Conservation (phyloP, 495 filamentous ascomycete species). For the Hypoxylon cercidicola region DNA sequence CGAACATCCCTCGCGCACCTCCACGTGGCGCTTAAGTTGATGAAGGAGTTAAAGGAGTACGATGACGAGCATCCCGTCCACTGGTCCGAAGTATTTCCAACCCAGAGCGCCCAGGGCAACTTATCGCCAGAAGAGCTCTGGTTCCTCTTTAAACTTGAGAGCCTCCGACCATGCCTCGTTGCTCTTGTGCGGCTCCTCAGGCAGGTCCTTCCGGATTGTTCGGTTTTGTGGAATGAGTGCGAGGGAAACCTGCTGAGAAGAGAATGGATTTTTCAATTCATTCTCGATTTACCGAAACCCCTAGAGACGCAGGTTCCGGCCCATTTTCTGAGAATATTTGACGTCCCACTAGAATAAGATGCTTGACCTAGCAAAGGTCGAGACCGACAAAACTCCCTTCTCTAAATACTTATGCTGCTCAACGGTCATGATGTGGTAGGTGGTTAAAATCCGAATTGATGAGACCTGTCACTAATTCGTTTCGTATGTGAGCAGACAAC, state of each 20-base stretch:
- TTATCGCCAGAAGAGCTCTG: slow-evolving; percentile 31
- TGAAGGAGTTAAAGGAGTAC: slow-evolving; percentile 26
- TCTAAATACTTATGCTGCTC: neutral
- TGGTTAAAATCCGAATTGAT: too few species aligned
- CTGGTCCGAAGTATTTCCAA: slow-evolving; percentile 40
- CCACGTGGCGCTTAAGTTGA: slow-evolving; percentile 22
- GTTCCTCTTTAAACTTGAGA: slow-evolving; percentile 41
- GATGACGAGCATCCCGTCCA: slow-evolving; percentile 37
- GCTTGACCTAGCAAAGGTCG: neutral
- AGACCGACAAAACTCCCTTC: neutral
- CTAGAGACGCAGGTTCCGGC: neutral
- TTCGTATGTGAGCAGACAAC: too few species aligned
- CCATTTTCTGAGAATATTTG: neutral
- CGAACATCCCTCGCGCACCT: slow-evolving; percentile 17
- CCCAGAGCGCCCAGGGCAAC: neutral
- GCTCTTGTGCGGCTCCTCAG: slow-evolving; percentile 36
- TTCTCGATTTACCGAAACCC: slow-evolving; percentile 32
- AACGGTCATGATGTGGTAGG: too few species aligned
- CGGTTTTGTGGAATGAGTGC: slow-evolving; percentile 36
- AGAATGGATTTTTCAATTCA: slow-evolving; percentile 36
- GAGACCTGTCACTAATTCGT: too few species aligned
- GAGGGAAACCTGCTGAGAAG: slow-evolving; percentile 22
- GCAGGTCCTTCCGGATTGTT: slow-evolving; percentile 21
- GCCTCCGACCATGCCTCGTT: slow-evolving; percentile 35
- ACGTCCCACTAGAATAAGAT: slow-evolving; percentile 1